Evolutionary conservation across 176 grass and related monocot genomes (phyloP).

Genomic region (Aegilops longissima): DNA sequence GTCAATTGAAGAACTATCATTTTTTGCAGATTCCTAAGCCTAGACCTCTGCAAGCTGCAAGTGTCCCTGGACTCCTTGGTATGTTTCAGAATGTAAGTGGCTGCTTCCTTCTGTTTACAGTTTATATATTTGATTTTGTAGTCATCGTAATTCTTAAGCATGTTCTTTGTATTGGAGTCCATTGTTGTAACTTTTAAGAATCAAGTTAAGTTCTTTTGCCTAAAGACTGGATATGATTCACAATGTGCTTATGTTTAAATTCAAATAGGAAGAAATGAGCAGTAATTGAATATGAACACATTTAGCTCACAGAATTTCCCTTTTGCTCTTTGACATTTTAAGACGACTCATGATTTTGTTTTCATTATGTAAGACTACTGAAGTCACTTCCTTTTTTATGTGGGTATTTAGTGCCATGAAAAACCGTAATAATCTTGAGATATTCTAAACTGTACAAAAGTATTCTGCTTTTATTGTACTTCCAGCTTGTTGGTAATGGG

Average conservation of each 20-base stretch:
- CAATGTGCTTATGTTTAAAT: background rate
- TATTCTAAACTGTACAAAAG: background rate
- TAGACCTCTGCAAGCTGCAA: slow-evolving; percentile 94
- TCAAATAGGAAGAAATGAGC: background rate
- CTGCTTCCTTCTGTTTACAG: background rate
- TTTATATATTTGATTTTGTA: background rate
- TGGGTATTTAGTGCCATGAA: background rate
- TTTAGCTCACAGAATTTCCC: background rate
- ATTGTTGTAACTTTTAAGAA: background rate
- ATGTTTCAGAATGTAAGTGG: slow-evolving; percentile 90
- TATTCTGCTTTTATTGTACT: background rate
- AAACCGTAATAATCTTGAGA: background rate
- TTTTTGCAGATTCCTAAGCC: slow-evolving; percentile 73
- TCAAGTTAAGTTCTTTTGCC: background rate
- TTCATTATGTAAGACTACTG: background rate
- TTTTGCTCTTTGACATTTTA: background rate
- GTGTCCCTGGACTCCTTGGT: slow-evolving; percentile 90
- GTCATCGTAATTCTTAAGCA: background rate
- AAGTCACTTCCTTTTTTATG: background rate
- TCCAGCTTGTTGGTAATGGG: background rate
- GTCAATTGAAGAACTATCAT: slow-evolving; percentile 12
- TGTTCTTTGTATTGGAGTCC: background rate
- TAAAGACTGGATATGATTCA: background rate
- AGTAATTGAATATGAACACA: background rate
- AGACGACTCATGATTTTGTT: background rate